Conservation (phyloP, 768 basidiomycete genomes). For the Pluteus cervinus region DNA sequence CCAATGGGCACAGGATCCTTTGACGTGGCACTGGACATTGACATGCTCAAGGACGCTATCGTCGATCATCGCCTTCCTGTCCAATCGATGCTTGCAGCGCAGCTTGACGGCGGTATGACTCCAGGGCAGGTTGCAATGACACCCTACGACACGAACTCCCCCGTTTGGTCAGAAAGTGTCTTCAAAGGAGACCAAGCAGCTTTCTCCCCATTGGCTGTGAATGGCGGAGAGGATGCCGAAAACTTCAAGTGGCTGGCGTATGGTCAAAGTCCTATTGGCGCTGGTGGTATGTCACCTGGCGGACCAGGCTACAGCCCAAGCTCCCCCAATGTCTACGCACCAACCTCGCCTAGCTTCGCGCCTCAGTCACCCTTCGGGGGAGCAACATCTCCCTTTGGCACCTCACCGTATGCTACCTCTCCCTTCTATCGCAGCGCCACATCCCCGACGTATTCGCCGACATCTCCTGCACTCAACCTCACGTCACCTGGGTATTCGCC, state of each 20-base stretch:
- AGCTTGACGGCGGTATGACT: slow-evolving; percentile 84
- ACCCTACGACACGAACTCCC: slow-evolving; percentile 91
- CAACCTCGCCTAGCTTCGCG: slow-evolving; percentile 81
- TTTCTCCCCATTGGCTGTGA: slow-evolving; percentile 92
- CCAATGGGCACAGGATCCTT: slow-evolving; percentile 98
- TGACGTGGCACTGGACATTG: slow-evolving; percentile 93
- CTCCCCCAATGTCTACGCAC: slow-evolving; percentile 84
- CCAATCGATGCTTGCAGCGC: slow-evolving; percentile 71
- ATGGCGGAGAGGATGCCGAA: slow-evolving; percentile 76
- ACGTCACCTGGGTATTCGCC: slow-evolving; percentile 84
- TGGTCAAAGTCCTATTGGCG: slow-evolving; percentile 80
- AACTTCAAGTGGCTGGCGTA: slow-evolving; percentile 70
- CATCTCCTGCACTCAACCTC: slow-evolving; percentile 75
- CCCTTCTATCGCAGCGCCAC: slow-evolving; percentile 69
- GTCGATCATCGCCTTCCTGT: slow-evolving; percentile 92
- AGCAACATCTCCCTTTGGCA: slow-evolving; percentile 78
- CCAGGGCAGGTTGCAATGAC: slow-evolving; percentile 93
- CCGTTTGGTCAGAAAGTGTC: slow-evolving; percentile 69
- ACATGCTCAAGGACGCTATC: slow-evolving; percentile 98
- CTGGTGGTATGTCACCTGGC: slow-evolving; percentile 85
- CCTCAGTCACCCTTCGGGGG: slow-evolving; percentile 79
- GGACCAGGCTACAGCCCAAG: slow-evolving; percentile 87
- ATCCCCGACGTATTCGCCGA: slow-evolving; percentile 85
- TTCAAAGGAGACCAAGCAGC: slow-evolving; percentile 84
- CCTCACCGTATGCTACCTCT: slow-evolving; percentile 79